phyloP scores from a whole-genome alignment of 495 filamentous ascomycete genomes.

The Parachaetomium inaequale region DNA sequence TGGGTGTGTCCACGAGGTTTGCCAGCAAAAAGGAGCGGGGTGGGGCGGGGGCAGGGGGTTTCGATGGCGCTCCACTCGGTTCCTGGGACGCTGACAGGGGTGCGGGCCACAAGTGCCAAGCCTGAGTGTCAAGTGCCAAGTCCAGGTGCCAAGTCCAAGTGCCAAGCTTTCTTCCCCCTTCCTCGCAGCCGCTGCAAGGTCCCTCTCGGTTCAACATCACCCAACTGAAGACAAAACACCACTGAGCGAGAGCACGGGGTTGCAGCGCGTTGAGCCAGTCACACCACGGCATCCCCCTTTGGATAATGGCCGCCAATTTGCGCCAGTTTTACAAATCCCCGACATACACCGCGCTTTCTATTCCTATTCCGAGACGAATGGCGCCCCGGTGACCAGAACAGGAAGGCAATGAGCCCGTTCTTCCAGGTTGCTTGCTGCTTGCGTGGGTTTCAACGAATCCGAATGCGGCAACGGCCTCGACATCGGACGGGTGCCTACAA shows the following conservation, averaged over 20 bases:
- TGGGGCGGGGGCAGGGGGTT: constrained; percentile 11
- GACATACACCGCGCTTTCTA: neutral
- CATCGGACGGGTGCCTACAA: neutral
- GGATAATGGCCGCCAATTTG: neutral
- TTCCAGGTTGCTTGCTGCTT: no score
- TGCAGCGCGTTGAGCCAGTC: neutral
- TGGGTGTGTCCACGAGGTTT: neutral
- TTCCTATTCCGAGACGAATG: constrained; percentile 8
- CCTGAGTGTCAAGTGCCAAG: no score
- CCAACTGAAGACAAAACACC: constrained; percentile 1
- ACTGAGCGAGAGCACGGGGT: neutral
- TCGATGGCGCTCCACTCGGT: neutral
- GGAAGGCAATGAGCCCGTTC: neutral
- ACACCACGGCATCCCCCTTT: neutral
- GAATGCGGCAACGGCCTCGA: neutral
- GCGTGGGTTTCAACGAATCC: neutral
- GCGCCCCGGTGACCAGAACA: neutral
- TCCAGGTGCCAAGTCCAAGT: no score
- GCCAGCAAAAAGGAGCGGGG: constrained; percentile 14
- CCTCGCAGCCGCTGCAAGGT: neutral
- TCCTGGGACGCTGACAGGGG: neutral
- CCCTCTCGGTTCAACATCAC: neutral
- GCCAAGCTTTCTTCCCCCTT: constrained; percentile 1
- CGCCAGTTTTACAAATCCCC: neutral
- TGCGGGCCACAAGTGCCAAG: neutral